These are phyloP conservation scores for Cyclotella atomus DNA, from an alignment of 108 stramenopile genomes.

Conservation along the genomic window DNA sequence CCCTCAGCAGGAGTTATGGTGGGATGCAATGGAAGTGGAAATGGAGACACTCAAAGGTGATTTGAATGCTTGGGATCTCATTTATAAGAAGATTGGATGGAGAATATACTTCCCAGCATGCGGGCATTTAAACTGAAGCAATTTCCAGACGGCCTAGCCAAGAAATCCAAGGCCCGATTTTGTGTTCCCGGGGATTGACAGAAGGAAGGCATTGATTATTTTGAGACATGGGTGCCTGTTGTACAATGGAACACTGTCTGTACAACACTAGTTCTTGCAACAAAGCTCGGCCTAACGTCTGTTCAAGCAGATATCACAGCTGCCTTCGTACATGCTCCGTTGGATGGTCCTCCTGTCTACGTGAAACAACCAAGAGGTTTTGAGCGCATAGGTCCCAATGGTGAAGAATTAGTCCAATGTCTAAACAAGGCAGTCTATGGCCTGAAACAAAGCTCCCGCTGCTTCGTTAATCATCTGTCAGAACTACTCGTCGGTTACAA, in stretches of 20 bases:
- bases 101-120: neutral
- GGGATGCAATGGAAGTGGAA: neutral
- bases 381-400: neutral
- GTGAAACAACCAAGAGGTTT: neutral
- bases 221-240: neutral
- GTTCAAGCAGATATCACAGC: neutral
- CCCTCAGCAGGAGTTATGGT: constrained; percentile 12
- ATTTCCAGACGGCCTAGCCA: neutral
- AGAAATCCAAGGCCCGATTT: constrained; percentile 5
- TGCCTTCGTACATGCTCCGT: constrained; percentile 1
- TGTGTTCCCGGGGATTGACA: neutral
- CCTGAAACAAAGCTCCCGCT: neutral
- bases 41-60: neutral
- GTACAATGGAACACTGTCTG: neutral
- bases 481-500: neutral
- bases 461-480: neutral
- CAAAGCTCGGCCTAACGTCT: neutral
- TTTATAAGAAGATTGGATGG: neutral
- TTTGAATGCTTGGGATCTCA: neutral
- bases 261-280: neutral
- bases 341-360: neutral
- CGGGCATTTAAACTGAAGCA: neutral
- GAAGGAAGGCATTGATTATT: neutral
- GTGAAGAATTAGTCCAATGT: neutral
- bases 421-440: neutral